Conservation (phyloP, 2,329 filamentous ascomycete species). For the Canariomyces notabilis region DNA sequence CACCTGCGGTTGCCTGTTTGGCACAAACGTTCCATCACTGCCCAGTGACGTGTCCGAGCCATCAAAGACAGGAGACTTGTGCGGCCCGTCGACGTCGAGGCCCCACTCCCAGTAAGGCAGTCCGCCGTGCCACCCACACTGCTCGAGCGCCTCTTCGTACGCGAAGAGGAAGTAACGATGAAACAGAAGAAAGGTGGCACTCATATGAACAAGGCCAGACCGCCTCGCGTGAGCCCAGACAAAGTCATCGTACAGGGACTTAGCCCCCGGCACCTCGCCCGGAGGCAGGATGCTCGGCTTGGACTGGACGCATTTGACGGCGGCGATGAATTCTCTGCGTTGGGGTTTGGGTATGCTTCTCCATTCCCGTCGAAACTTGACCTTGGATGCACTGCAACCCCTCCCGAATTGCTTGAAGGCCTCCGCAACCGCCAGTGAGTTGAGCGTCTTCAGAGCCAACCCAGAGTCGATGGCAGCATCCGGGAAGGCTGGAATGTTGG, state of each 20-base stretch:
- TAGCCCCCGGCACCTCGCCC: slow-evolving; percentile 17
- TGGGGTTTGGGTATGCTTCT: slow-evolving; percentile 12
- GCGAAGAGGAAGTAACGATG: slow-evolving; percentile 34
- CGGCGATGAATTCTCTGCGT: slow-evolving; percentile 25
- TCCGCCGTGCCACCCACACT: slow-evolving; percentile 31
- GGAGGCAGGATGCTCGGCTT: slow-evolving; percentile 22
- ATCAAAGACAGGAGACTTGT: slow-evolving; percentile 41
- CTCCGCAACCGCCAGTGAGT: slow-evolving; percentile 1
- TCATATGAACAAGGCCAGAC: slow-evolving; percentile 10
- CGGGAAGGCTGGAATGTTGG: not conserved
- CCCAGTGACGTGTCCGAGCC: slow-evolving; percentile 41
- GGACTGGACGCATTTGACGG: slow-evolving; percentile 27
- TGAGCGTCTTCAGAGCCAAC: slow-evolving; percentile 2
- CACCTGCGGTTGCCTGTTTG: slow-evolving; percentile 2
- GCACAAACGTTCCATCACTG: slow-evolving; percentile 38
- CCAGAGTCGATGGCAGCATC: slow-evolving; percentile 3
- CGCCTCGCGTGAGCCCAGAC: slow-evolving; percentile 17
- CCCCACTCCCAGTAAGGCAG: slow-evolving; percentile 38
- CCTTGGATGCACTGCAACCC: slow-evolving; percentile 1
- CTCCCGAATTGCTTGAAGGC: slow-evolving; percentile 1
- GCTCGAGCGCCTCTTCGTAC: slow-evolving; percentile 32
- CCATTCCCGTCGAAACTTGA: slow-evolving; percentile 13
- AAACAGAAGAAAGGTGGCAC: slow-evolving; percentile 33
- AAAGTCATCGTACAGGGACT: slow-evolving; percentile 24
- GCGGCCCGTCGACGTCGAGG: slow-evolving; percentile 32